Base-by-base conservation (phyloP, 2,329 filamentous ascomycete species). In the Microdochium paspali region DNA sequence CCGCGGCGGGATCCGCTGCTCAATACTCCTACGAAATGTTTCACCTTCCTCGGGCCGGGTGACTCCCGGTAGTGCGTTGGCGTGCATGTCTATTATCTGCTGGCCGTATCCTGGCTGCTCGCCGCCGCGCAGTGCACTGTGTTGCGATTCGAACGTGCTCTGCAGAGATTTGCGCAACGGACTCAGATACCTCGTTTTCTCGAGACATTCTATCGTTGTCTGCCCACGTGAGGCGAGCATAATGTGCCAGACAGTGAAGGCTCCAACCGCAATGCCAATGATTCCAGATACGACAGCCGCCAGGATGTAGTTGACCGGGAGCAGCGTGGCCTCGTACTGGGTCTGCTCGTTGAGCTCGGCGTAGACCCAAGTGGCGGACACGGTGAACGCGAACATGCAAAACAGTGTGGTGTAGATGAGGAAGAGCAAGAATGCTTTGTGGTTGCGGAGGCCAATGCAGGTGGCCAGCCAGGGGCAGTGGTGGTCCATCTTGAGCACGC, bases 401-500 rank as follows among this genome's bases (percentile, higher is more conserved):
- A 95, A 95, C 2, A 95, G 52, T 3, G 85, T 87, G 0, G 87
- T 89, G 65, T 98, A 97, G 48, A 90, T 78, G 24, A 98, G 74
- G 64, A 97, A 98, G 3, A 97, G 76, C 46, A 98, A 65, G 62
- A 98, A 98, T 0, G 90, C 78, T 69, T 98, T 98, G 74, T 96
- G 94, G 68, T 98, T 98, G 61, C 81, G 82, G 53, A 98, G 72
- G 20, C 93, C 93, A 50, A 98, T 87, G 66, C 93, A 98, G 3
- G 89, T 95, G 24, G 93, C 91, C 45, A 98, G 77, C 93, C 93
- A 98, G 15, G 93, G 93, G 64, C 93, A 98, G 70, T 98, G 93
- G 66, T 98, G 93, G 63, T 98, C 93, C 93, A 98, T 98, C 74
- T 98, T 98, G 65, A 98, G 75, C 24, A 98, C 90, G 65, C 93